Evolutionary conservation across 176 grass and related monocot genomes (phyloP).

Genomic region (Poa pratensis): DNA sequence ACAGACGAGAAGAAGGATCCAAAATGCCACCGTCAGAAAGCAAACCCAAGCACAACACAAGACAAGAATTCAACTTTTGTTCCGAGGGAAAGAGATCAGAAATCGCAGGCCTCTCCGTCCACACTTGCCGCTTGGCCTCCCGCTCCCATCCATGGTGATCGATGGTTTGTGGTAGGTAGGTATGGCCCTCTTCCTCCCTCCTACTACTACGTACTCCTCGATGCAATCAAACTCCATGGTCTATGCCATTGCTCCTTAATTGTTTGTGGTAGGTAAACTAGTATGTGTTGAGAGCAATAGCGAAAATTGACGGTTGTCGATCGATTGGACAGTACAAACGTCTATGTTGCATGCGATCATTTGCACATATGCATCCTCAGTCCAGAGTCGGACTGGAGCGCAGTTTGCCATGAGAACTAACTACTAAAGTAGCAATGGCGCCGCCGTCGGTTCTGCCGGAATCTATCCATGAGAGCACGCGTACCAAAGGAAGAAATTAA

Average conservation of each 20-base stretch:
- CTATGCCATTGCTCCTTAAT: too few relatives aligned
- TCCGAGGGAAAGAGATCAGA: not conserved
- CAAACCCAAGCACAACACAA: slow-evolving; percentile 35
- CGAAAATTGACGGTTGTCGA: too few relatives aligned
- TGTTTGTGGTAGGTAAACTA: too few relatives aligned
- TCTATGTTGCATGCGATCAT: not conserved
- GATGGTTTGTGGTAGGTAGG: not conserved
- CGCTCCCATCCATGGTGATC: not conserved
- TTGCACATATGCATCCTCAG: not conserved
- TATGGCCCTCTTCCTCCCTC: not conserved
- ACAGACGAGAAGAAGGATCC: not conserved
- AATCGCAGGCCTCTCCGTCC: not conserved
- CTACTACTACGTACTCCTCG: not conserved
- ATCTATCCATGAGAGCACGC: not conserved
- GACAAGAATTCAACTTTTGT: slow-evolving; percentile 30
- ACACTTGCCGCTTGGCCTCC: not conserved
- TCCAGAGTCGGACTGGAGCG: not conserved
- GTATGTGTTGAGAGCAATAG: too few relatives aligned
- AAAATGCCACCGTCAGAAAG: slow-evolving; percentile 36
- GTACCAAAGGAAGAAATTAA: not conserved
- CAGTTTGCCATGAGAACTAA: not conserved
- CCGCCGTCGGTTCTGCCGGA: not conserved
- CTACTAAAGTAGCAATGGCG: not conserved
- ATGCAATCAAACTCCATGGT: too few relatives aligned
- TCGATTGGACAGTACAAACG: not conserved